These are phyloP conservation scores for Fomitopsis betulina DNA, from an alignment of 1,284 basidiomycete species.

Conservation along the genomic window DNA sequence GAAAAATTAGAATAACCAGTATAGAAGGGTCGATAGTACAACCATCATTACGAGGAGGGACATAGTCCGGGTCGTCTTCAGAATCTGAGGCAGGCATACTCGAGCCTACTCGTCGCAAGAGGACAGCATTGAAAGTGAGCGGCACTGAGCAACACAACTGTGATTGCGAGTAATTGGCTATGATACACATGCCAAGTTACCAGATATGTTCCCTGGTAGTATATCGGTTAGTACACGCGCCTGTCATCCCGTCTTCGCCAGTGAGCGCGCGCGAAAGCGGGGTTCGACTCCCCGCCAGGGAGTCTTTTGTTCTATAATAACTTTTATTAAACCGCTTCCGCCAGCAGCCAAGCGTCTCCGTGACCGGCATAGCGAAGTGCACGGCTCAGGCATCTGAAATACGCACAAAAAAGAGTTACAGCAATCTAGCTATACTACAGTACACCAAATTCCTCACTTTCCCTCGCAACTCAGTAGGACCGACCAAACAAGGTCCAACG, in stretches of 20 bases:
- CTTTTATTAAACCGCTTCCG: background rate
- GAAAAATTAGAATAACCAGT: background rate
- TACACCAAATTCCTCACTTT: background rate
- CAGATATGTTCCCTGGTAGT: constrained; percentile 8
- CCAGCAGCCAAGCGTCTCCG: no score
- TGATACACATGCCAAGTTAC: background rate
- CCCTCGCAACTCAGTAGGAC: constrained; percentile 48
- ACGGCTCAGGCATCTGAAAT: background rate
- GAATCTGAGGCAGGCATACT: constrained; percentile 40
- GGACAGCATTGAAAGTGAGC: no score
- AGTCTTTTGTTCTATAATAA: background rate
- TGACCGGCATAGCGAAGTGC: no score
- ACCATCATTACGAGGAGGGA: constrained; percentile 40
- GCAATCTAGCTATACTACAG: background rate
- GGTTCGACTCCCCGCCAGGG: constrained; percentile 13
- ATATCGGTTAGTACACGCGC: constrained; percentile 15
- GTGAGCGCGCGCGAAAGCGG: constrained; percentile 33
- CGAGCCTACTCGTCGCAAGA: no score
- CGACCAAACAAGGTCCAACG: constrained; percentile 91
- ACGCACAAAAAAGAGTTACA: background rate
- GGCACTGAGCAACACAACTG: no score
- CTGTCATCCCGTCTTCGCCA: constrained; percentile 1
- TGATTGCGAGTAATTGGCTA: no score
- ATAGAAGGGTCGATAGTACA: background rate
- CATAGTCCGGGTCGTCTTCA: constrained; percentile 63